Evolutionary conservation across 164 flowering plant genomes (phyloP).

Genomic region (Magnolia officinalis): DNA sequence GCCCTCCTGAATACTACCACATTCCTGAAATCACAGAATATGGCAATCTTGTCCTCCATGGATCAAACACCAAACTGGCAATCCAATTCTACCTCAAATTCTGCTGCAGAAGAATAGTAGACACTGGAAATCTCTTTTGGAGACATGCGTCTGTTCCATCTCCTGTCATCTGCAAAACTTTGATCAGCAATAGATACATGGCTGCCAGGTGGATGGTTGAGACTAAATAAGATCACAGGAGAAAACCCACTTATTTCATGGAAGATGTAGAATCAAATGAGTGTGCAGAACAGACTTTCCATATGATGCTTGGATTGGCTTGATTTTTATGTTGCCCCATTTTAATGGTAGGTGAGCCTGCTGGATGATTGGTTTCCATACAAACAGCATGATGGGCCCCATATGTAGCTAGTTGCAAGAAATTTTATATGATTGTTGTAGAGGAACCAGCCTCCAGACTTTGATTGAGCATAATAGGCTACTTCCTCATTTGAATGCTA

Average conservation of each 20-base stretch:
- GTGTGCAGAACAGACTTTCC: no score
- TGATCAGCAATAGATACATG: slow-evolving; percentile 17
- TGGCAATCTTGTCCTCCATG: slow-evolving; percentile 19
- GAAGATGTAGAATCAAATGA: slow-evolving; percentile 11
- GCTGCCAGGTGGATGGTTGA: slow-evolving; percentile 12
- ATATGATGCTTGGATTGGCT: no score
- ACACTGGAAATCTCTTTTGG: slow-evolving; percentile 29
- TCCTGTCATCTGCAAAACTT: slow-evolving; percentile 10
- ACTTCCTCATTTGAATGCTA: no score
- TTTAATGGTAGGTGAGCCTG: no score
- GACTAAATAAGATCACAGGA: slow-evolving; percentile 11
- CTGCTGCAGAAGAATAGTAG: slow-evolving; percentile 9
- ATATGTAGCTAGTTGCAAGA: no score
- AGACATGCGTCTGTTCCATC: slow-evolving; percentile 9
- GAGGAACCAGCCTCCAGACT: no score
- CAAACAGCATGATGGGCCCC: no score
- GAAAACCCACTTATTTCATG: slow-evolving; percentile 11
- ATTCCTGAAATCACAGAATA: slow-evolving; percentile 11
- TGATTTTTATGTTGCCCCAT: no score
- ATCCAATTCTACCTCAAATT: slow-evolving; percentile 9
- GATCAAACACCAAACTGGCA: slow-evolving; percentile 13
- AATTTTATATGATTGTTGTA: no score
- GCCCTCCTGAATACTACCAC: slow-evolving; percentile 8
- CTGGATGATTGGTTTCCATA: no score
- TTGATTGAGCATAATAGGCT: no score